These are phyloP conservation scores for Colletotrichum sp. DNA, from an alignment of 2,329 filamentous ascomycete species.

Conservation along the genomic window DNA sequence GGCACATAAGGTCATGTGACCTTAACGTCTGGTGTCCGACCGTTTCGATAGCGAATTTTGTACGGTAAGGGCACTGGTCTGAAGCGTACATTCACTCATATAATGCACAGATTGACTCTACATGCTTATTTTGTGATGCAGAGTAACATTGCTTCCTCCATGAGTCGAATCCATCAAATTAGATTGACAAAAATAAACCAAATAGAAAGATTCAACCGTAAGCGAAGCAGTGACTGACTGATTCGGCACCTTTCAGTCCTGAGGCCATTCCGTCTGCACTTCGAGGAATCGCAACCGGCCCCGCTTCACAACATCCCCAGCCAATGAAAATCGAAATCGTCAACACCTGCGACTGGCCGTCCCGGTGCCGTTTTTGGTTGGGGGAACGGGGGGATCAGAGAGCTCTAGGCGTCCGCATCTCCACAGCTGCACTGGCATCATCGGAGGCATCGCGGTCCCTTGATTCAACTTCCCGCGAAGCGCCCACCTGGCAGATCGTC, in stretches of 20 bases:
- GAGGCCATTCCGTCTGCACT: not conserved
- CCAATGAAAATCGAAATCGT: not conserved
- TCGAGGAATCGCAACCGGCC: not conserved
- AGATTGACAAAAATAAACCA: not conserved
- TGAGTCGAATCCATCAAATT: not conserved
- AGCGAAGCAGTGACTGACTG: not conserved
- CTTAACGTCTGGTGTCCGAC: not conserved
- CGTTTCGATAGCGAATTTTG: not conserved
- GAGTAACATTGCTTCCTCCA: not conserved
- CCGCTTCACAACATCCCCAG: not conserved
- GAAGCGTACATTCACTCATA: not conserved
- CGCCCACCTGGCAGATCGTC: not conserved
- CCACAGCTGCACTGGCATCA: not conserved
- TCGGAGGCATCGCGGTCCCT: conserved; percentile 8
- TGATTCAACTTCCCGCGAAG: not conserved
- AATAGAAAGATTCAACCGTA: not conserved
- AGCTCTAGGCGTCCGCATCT: conserved; percentile 5
- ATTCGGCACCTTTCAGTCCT: not conserved
- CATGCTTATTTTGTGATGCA: not conserved
- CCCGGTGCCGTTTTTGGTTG: not conserved
- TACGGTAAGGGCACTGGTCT: not conserved
- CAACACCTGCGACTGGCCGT: not conserved
- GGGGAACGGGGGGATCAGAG: not conserved
- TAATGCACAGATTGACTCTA: not conserved
- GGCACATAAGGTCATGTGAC: not conserved